phyloP scores from a whole-genome alignment of 352 stramenopile species.

The Globisporangium paddicum region DNA sequence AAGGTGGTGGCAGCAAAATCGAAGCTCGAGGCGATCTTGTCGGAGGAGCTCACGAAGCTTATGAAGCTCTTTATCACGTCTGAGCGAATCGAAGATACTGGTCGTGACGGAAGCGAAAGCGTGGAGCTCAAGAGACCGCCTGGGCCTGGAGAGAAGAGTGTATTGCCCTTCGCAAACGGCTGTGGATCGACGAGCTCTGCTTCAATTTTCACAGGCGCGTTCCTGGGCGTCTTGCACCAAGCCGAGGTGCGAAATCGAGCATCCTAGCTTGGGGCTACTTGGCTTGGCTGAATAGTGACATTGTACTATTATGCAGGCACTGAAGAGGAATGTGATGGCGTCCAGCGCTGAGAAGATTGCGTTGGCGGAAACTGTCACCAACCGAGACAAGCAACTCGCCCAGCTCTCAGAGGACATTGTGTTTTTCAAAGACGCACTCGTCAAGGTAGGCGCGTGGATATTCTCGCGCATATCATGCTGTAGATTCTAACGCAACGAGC shows the following conservation, averaged over 20 bases:
- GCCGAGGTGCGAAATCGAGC: constrained; percentile 26
- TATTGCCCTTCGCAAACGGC: constrained; percentile 27
- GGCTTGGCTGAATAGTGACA: not conserved
- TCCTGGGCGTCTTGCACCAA: constrained; percentile 42
- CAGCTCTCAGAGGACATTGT: constrained; percentile 42
- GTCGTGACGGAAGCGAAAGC: not conserved
- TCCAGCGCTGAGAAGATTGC: constrained; percentile 32
- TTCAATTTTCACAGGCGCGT: constrained; percentile 41
- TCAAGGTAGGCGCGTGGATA: constrained; percentile 15
- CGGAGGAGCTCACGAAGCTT: constrained; percentile 19
- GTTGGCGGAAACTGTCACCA: constrained; percentile 21
- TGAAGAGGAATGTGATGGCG: constrained; percentile 35
- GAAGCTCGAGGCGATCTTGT: constrained; percentile 29
- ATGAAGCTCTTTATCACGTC: constrained; percentile 21
- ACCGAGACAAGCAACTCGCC: constrained; percentile 27
- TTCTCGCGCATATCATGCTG: not conserved
- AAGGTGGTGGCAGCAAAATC: constrained; percentile 28
- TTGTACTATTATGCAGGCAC: constrained; percentile 14
- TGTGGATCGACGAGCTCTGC: constrained; percentile 23
- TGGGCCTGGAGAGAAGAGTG: not conserved
- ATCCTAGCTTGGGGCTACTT: not conserved
- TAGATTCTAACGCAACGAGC: too few relatives aligned
- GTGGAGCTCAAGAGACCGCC: not conserved
- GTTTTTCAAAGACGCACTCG: constrained; percentile 61
- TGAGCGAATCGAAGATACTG: not conserved